These are phyloP conservation scores for Penicillium psychrofluorescens DNA, from an alignment of 495 filamentous ascomycete species.

Conservation along the genomic window DNA sequence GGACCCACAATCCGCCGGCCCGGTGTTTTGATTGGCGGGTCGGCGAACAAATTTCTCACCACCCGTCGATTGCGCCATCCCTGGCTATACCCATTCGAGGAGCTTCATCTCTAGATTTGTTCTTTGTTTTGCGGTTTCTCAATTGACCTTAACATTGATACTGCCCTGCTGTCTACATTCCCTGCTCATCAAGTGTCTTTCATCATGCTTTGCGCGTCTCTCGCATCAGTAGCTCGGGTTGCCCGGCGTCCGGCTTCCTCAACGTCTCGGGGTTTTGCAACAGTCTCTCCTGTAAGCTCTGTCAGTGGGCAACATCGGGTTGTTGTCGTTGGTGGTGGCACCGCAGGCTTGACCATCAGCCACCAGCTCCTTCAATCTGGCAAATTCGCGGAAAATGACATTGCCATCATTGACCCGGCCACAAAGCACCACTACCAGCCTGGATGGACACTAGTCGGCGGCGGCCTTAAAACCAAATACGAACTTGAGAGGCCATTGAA, in stretches of 20 bases:
- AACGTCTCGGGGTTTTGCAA: slow-evolving; percentile 28
- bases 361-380: slow-evolving; percentile 54
- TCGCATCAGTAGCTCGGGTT: slow-evolving; percentile 6
- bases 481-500: slow-evolving; percentile 45
- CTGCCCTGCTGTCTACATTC: too few species aligned
- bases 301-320: slow-evolving; percentile 47
- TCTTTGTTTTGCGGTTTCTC: too few species aligned
- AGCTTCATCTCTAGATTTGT: too few species aligned
- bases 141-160: too few species aligned
- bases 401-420: slow-evolving; percentile 60
- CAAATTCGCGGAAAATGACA: slow-evolving; percentile 50
- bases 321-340: slow-evolving; percentile 57
- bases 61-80: too few species aligned
- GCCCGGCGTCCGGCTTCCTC: slow-evolving; percentile 9
- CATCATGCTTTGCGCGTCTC: too few species aligned
- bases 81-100: too few species aligned
- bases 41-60: too few species aligned
- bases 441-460: slow-evolving; percentile 63
- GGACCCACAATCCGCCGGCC: too few species aligned
- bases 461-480: slow-evolving; percentile 53
- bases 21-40: too few species aligned
- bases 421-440: slow-evolving; percentile 64
- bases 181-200: too few species aligned
- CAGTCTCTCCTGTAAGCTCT: slow-evolving; percentile 28
- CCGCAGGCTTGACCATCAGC: slow-evolving; percentile 54